Conservation (phyloP, 1,284 basidiomycete species). For the Boletellus deceptivus region DNA sequence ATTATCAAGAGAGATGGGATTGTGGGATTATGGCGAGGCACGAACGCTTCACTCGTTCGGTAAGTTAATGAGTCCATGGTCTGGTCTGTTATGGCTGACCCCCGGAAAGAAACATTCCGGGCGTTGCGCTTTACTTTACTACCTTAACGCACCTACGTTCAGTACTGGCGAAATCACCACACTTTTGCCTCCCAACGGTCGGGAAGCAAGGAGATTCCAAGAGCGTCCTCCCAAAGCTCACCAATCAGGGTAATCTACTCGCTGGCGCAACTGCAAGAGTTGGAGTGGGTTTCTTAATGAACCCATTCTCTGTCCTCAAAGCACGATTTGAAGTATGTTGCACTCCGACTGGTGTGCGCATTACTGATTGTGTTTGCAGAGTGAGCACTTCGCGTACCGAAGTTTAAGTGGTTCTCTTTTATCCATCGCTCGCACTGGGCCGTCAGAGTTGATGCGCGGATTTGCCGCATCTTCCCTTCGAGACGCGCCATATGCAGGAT, state of each 20-base stretch:
- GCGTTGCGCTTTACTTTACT: slow-evolving; percentile 91
- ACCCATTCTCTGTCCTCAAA: slow-evolving; percentile 94
- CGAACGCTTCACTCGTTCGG: slow-evolving; percentile 78
- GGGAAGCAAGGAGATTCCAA: slow-evolving; percentile 28
- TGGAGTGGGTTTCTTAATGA: slow-evolving; percentile 83
- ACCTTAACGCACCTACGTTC: slow-evolving; percentile 76
- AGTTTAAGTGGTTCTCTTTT: slow-evolving; percentile 62
- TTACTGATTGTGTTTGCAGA: slow-evolving; percentile 44
- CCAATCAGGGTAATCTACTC: slow-evolving; percentile 80
- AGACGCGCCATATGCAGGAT: slow-evolving; percentile 94
- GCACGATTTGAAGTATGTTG: slow-evolving; percentile 85
- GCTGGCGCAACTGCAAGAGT: slow-evolving; percentile 88
- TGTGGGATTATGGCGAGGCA: slow-evolving; percentile 83
- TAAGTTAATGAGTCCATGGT: slow-evolving; percentile 19
- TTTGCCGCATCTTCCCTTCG: slow-evolving; percentile 88
- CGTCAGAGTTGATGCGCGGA: slow-evolving; percentile 84
- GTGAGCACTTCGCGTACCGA: slow-evolving; percentile 75
- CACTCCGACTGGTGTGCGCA: neutral
- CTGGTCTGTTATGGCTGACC: neutral
- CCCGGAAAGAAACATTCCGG: slow-evolving; percentile 78
- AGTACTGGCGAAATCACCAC: slow-evolving; percentile 63
- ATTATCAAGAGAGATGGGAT: slow-evolving; percentile 64
- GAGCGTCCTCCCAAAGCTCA: slow-evolving; percentile 76
- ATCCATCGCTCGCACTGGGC: slow-evolving; percentile 68
- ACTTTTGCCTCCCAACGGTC: slow-evolving; percentile 48